Evolutionary conservation across 2,329 filamentous ascomycete species (phyloP).

Genomic region (Aspergillus sp.): DNA sequence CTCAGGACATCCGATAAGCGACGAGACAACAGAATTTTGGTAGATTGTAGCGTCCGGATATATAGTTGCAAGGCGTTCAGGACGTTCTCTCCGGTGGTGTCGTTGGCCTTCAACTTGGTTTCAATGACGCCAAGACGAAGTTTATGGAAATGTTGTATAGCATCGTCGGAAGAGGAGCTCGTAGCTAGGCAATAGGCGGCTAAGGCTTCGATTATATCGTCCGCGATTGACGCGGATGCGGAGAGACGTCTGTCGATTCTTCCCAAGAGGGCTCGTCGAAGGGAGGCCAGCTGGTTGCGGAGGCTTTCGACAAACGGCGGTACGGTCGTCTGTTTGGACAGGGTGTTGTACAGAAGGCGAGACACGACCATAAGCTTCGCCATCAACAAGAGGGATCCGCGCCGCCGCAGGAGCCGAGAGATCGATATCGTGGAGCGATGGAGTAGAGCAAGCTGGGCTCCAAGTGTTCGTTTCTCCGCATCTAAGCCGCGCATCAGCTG

Average conservation of each 20-base stretch:
- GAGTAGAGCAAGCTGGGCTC: conserved; percentile 57
- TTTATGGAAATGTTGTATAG: conserved; percentile 73
- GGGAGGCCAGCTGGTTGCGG: conserved; percentile 60
- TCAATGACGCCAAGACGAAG: conserved; percentile 69
- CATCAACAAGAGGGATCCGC: conserved; percentile 52
- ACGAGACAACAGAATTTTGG: conserved; percentile 71
- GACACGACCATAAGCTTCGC: conserved; percentile 75
- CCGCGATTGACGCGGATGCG: conserved; percentile 41
- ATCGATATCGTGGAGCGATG: conserved; percentile 55
- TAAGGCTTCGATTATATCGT: conserved; percentile 66
- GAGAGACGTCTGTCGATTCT: conserved; percentile 58
- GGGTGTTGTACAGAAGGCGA: conserved; percentile 69
- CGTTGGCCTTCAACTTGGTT: conserved; percentile 55
- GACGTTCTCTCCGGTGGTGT: conserved; percentile 52
- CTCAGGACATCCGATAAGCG: conserved; percentile 68
- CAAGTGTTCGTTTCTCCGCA: conserved; percentile 46
- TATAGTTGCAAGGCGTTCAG: conserved; percentile 69
- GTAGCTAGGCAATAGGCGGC: conserved; percentile 80
- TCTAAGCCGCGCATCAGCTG: conserved; percentile 28
- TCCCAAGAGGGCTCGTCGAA: conserved; percentile 64
- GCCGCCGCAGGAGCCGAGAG: conserved; percentile 51
- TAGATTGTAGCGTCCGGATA: conserved; percentile 71
- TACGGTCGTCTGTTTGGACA: conserved; percentile 53
- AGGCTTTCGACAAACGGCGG: conserved; percentile 60
- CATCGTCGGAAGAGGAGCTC: conserved; percentile 75